Percentiles rank a stretch among this genome's conserved stretches.
Conservation (phyloP, 2,329 filamentous ascomycete genomes). For the Fusarium sp. region DNA sequence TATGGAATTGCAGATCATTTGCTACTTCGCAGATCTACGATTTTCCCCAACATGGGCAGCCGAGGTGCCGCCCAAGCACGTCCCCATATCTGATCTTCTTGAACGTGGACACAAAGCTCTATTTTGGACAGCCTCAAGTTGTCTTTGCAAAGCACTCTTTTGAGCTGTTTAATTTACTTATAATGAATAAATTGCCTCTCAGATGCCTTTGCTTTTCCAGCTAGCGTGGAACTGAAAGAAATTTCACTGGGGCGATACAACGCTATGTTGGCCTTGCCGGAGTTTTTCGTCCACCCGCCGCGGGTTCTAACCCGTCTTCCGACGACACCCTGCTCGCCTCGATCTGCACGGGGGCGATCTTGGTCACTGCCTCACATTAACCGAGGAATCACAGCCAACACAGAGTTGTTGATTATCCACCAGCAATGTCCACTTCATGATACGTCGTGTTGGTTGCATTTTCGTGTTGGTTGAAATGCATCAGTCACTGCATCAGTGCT, state of each 20-base stretch:
- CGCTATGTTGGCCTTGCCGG: neutral
- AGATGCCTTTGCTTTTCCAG: neutral
- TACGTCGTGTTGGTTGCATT: neutral
- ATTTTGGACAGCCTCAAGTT: neutral
- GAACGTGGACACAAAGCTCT: neutral
- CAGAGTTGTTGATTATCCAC: neutral
- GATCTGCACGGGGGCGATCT: neutral
- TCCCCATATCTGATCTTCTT: neutral
- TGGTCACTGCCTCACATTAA: neutral
- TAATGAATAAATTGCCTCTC: neutral
- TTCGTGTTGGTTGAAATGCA: neutral
- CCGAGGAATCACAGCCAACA: neutral
- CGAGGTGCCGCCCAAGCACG: neutral
- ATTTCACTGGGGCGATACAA: neutral
- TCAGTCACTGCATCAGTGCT: neutral
- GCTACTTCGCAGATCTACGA: neutral
- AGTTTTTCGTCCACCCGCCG: neutral
- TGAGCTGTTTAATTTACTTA: too few relatives aligned
- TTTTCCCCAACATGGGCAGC: neutral
- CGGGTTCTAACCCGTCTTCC: neutral
- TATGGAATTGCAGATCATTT: neutral
- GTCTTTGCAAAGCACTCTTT: neutral
- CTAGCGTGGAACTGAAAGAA: neutral
- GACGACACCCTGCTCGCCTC: neutral
- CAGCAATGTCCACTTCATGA: neutral